Percentiles rank a stretch among this genome's conserved stretches.
Evolutionary conservation across 73 alveolate species (phyloP).

Genomic region (Blepharisma stoltei): DNA sequence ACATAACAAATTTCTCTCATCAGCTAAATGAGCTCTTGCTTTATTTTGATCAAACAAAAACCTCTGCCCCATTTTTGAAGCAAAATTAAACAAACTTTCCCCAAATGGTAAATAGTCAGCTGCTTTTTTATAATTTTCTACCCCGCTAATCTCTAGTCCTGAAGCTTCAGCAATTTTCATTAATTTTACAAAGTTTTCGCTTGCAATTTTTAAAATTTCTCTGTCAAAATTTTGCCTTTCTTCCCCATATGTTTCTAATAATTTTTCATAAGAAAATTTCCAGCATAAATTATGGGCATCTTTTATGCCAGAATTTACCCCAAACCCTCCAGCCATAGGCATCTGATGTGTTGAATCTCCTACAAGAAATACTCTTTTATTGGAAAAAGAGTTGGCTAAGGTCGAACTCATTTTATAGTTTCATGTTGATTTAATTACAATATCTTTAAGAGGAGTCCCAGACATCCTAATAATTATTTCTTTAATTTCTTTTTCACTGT

Average conservation of each 20-base stretch:
- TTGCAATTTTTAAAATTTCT: neutral
- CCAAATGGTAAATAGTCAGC: neutral
- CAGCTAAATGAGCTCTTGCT: neutral
- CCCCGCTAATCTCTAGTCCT: neutral
- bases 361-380: neutral
- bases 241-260: conserved; percentile 4
- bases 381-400: neutral
- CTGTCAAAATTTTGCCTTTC: neutral
- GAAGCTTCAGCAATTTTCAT: conserved; percentile 11
- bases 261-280: neutral
- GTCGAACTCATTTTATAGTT: neutral
- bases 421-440: no score
- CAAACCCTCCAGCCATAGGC: neutral
- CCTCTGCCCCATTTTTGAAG: neutral
- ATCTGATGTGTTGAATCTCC: neutral
- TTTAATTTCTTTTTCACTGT: no score
- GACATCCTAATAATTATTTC: no score
- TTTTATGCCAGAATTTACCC: neutral
- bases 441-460: no score
- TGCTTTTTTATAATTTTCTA: neutral
- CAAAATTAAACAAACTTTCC: neutral
- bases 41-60: neutral
- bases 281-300: neutral
- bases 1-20: neutral
- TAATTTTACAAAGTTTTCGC: neutral